Percentiles rank a stretch among this genome's conserved stretches.
phyloP scores from a whole-genome alignment of 495 filamentous ascomycete genomes.

The Aspergillus cavernicola region DNA sequence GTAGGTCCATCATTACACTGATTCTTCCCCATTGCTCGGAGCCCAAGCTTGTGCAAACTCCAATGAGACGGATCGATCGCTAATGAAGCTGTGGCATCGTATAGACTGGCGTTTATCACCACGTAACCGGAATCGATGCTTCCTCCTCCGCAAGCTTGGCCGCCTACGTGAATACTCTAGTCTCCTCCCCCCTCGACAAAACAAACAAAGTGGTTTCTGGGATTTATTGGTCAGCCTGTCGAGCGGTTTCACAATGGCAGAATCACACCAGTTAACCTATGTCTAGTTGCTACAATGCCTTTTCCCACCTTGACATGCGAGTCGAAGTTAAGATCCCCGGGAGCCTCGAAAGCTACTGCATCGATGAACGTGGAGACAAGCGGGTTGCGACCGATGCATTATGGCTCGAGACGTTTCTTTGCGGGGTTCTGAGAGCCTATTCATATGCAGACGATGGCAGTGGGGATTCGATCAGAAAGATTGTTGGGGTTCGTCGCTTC shows the following conservation, averaged over 20 bases:
- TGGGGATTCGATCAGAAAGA: conserved; percentile 87
- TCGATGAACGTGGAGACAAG: conserved; percentile 94
- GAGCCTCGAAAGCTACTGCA: conserved; percentile 90
- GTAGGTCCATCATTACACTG: no score
- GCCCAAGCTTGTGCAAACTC: no score
- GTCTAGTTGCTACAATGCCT: conserved; percentile 95
- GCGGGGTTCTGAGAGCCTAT: conserved; percentile 87
- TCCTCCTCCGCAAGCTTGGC: conserved; percentile 95
- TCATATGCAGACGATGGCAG: conserved; percentile 93
- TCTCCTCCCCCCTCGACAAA: conserved; percentile 81
- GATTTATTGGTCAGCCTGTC: conserved; percentile 73
- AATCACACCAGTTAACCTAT: conserved; percentile 17
- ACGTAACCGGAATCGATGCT: conserved; percentile 96
- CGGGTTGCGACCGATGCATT: conserved; percentile 84
- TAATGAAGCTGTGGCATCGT: conserved; percentile 1
- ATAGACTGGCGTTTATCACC: conserved; percentile 90
- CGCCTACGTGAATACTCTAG: conserved; percentile 96
- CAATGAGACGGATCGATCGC: neutral
- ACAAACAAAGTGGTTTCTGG: conserved; percentile 89
- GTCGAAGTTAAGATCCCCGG: conserved; percentile 96
- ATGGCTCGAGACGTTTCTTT: conserved; percentile 97
- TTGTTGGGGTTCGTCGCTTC: conserved; percentile 90
- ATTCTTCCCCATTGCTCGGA: no score
- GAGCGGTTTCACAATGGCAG: conserved; percentile 9
- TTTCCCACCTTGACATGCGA: conserved; percentile 96